Percentiles rank a stretch among this genome's conserved stretches.
Evolutionary conservation across 306 rosid genomes (phyloP).

Genomic region (Calophaca sinica): DNA sequence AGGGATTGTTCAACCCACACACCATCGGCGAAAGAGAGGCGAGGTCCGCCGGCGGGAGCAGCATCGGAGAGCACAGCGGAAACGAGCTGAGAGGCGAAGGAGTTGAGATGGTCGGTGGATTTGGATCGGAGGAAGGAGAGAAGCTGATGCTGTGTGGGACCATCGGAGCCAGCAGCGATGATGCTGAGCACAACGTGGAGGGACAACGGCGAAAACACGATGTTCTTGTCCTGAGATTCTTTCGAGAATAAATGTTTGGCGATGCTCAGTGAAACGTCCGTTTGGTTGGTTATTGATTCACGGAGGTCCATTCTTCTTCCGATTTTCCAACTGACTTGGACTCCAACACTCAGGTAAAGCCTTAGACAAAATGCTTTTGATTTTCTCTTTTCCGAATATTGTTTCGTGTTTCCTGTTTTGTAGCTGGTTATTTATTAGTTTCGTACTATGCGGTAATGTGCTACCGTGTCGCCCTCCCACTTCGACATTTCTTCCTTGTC

Average conservation of each 20-base stretch:
- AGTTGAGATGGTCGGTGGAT: slow-evolving; percentile 67
- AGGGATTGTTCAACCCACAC: slow-evolving; percentile 73
- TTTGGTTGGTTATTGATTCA: slow-evolving; percentile 59
- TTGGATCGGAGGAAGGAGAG: slow-evolving; percentile 77
- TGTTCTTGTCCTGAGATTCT: slow-evolving; percentile 55
- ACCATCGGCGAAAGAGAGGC: slow-evolving; percentile 66
- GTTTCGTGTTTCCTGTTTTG: too few relatives aligned
- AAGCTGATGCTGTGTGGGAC: slow-evolving; percentile 69
- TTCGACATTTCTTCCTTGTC: too few relatives aligned
- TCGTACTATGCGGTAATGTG: too few relatives aligned
- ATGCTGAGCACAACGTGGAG: slow-evolving; percentile 72
- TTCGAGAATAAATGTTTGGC: slow-evolving; percentile 58
- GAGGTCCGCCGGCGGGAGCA: slow-evolving; percentile 73
- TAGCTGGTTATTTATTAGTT: too few relatives aligned
- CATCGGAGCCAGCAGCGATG: slow-evolving; percentile 74
- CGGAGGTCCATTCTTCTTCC: slow-evolving; percentile 64
- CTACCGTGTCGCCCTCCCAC: too few relatives aligned
- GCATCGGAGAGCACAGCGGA: slow-evolving; percentile 68
- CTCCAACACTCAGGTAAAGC: too few relatives aligned
- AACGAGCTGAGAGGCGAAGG: slow-evolving; percentile 67
- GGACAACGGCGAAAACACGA: slow-evolving; percentile 80
- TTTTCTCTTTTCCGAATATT: too few relatives aligned
- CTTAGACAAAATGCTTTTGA: too few relatives aligned
- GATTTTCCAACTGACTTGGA: neutral
- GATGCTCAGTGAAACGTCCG: slow-evolving; percentile 58